Evolutionary conservation across 1,139 yeast genomes (phyloP).

Genomic region (Wickerhamiella infanticola): DNA sequence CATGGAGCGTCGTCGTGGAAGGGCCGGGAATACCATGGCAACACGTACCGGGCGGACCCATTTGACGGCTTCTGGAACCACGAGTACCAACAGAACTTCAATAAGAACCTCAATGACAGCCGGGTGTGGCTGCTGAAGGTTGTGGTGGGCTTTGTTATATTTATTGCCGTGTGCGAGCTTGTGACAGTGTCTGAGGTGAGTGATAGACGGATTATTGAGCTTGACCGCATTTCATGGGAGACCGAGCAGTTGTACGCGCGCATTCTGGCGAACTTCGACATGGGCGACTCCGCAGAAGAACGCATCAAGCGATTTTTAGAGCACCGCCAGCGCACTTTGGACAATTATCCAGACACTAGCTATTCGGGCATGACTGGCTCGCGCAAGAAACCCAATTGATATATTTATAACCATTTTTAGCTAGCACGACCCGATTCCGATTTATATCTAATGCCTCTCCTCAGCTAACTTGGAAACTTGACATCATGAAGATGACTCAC

Average conservation of each 20-base stretch:
- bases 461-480: not conserved
- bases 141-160: constrained; percentile 13
- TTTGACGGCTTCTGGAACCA: constrained; percentile 8
- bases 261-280: constrained; percentile 17
- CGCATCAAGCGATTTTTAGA: constrained; percentile 20
- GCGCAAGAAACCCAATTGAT: too few species aligned
- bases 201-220: constrained; percentile 12
- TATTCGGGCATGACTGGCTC: not conserved
- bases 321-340: constrained; percentile 18
- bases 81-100: constrained; percentile 18
- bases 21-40: constrained; percentile 26
- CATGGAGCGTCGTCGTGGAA: not conserved
- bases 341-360: constrained; percentile 1
- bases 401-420: too few species aligned
- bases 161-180: constrained; percentile 20
- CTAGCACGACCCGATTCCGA: not conserved
- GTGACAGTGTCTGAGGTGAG: constrained; percentile 15
- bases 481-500: not conserved
- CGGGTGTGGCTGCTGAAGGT: constrained; percentile 18
- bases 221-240: constrained; percentile 13
- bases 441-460: not conserved
- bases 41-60: not conserved
- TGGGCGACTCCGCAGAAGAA: constrained; percentile 18
- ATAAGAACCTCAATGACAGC: constrained; percentile 18
- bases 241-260: constrained; percentile 16